Evolutionary conservation across 1,284 basidiomycete species (phyloP).

Genomic region (Sporisorium graminicola): DNA sequence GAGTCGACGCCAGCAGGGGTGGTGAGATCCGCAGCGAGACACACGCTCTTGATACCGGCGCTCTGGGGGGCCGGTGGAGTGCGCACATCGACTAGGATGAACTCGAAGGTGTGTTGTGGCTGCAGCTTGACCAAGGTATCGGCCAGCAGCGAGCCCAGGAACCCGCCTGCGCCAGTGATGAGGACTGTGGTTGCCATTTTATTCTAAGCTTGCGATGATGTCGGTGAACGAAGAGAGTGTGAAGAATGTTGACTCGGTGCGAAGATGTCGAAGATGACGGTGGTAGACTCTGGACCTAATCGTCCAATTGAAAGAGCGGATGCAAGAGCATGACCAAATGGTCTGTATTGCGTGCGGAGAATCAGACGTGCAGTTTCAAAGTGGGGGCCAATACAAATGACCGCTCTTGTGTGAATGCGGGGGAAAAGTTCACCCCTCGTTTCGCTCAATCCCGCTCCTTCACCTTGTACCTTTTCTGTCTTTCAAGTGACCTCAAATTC

Average conservation of each 20-base stretch:
- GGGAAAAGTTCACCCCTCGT: background rate
- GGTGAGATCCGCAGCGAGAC: slow-evolving; percentile 45
- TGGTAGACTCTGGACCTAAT: too few relatives aligned
- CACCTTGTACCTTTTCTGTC: too few relatives aligned
- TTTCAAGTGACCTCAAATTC: too few relatives aligned
- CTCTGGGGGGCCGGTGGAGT: slow-evolving; percentile 29
- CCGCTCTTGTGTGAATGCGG: too few relatives aligned
- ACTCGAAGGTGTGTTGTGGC: slow-evolving; percentile 32
- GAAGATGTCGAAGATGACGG: too few relatives aligned
- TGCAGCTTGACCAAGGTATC: slow-evolving; percentile 31
- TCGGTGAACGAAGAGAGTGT: too few relatives aligned
- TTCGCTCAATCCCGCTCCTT: too few relatives aligned
- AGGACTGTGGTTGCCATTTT: slow-evolving; percentile 40
- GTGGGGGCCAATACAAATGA: too few relatives aligned
- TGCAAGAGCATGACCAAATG: too few relatives aligned
- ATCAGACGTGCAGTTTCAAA: background rate
- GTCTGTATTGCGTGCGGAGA: background rate
- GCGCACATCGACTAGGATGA: slow-evolving; percentile 49
- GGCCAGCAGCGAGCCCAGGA: slow-evolving; percentile 49
- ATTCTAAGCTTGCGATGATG: background rate
- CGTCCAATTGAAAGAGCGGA: too few relatives aligned
- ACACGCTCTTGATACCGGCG: slow-evolving; percentile 12
- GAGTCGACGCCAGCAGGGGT: slow-evolving; percentile 26
- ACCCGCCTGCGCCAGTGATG: slow-evolving; percentile 57
- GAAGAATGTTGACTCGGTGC: too few relatives aligned